phyloP scores from a whole-genome alignment of 768 basidiomycete species.

The Calocybe indica region DNA sequence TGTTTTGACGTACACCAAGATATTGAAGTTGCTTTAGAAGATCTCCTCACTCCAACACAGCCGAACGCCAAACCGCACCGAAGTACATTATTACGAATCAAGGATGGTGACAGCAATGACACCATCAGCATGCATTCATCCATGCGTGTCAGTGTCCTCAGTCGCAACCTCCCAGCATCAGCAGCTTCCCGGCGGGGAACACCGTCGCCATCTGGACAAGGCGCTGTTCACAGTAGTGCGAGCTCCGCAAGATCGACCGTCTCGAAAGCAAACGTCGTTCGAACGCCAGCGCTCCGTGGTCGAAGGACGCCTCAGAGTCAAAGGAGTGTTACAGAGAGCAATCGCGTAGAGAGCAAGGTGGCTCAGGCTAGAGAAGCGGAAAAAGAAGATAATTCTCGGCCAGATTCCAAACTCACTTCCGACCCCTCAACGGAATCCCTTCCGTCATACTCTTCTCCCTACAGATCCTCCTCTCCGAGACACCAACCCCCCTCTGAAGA shows the following conservation, averaged over 20 bases:
- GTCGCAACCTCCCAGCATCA: constrained; percentile 18
- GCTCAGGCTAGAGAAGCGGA: constrained; percentile 16
- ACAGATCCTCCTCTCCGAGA: constrained; percentile 9
- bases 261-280: constrained; percentile 28
- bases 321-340: neutral
- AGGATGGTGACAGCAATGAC: constrained; percentile 34
- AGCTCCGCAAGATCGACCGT: constrained; percentile 31
- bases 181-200: constrained; percentile 9
- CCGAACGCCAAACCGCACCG: constrained; percentile 12
- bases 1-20: constrained; percentile 34
- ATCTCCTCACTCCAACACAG: constrained; percentile 51
- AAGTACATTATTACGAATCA: constrained; percentile 12
- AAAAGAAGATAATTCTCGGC: constrained; percentile 34
- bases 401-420: constrained; percentile 73
- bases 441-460: constrained; percentile 8
- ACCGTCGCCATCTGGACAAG: constrained; percentile 3
- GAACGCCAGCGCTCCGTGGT: constrained; percentile 10
- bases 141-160: constrained; percentile 38
- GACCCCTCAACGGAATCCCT: constrained; percentile 16
- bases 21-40: constrained; percentile 74
- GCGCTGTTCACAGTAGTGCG: too few relatives aligned
- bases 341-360: constrained; percentile 1
- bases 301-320: neutral
- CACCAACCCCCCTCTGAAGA: constrained; percentile 17
- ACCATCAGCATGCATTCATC: constrained; percentile 32